Evolutionary conservation across 345 rosid genomes (phyloP).

Genomic region (Psidium guajava): DNA sequence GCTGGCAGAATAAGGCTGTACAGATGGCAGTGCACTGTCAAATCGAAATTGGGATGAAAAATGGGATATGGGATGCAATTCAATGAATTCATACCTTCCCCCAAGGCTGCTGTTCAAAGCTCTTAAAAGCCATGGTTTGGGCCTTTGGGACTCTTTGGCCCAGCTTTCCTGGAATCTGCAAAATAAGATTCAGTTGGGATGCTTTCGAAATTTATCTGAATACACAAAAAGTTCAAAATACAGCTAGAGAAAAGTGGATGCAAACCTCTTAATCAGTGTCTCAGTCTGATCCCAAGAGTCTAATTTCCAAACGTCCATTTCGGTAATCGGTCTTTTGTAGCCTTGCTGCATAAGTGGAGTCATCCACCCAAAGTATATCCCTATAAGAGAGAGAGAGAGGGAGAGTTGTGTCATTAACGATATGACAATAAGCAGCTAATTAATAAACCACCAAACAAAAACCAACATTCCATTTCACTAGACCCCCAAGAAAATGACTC

Average conservation of each 20-base stretch:
- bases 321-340: conserved; percentile 75
- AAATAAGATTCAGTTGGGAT: neutral
- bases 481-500: neutral
- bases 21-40: neutral
- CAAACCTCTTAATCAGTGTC: conserved; percentile 53
- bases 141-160: conserved; percentile 52
- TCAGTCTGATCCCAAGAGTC: conserved; percentile 94
- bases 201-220: neutral
- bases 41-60: neutral
- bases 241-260: conserved; percentile 3
- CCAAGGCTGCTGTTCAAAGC: conserved; percentile 80
- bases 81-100: conserved; percentile 34
- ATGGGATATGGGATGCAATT: neutral
- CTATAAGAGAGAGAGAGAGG: conserved; percentile 16
- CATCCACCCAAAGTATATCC: conserved; percentile 75
- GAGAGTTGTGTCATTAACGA: neutral
- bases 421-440: neutral
- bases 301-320: conserved; percentile 86
- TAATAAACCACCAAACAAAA: neutral
- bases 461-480: neutral
- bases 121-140: conserved; percentile 86
- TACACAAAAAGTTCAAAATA: neutral
- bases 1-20: neutral
- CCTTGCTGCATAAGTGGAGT: conserved; percentile 85
- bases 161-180: conserved; percentile 73